Percentiles rank a stretch among this genome's conserved stretches.
These are phyloP conservation scores for Aspergillus sp. DNA, from an alignment of 2,329 filamentous ascomycete genomes.

Conservation along the genomic window DNA sequence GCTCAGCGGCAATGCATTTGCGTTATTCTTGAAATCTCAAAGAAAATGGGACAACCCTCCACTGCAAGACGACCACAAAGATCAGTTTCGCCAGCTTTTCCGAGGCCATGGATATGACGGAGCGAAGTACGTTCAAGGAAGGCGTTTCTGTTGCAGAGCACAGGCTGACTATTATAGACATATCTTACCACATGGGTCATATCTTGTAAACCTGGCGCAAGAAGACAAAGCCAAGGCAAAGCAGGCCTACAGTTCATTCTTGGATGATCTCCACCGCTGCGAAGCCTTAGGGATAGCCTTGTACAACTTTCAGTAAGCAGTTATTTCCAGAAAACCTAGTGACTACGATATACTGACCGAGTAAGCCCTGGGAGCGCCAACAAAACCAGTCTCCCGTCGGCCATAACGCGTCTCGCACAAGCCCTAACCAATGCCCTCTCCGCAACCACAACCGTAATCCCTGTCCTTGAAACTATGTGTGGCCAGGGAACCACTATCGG, in stretches of 20 bases:
- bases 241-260: slow-evolving; percentile 76
- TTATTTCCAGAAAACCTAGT: not conserved
- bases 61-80: slow-evolving; percentile 58
- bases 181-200: slow-evolving; percentile 86
- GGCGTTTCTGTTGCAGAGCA: not conserved
- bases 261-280: slow-evolving; percentile 81
- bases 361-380: slow-evolving; percentile 66
- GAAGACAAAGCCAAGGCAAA: slow-evolving; percentile 68
- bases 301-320: slow-evolving; percentile 81
- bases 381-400: slow-evolving; percentile 56
- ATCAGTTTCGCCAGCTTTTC: slow-evolving; percentile 62
- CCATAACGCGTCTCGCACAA: slow-evolving; percentile 68
- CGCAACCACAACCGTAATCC: slow-evolving; percentile 67
- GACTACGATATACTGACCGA: slow-evolving; percentile 5
- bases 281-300: slow-evolving; percentile 75
- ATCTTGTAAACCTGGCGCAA: slow-evolving; percentile 92
- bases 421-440: slow-evolving; percentile 76
- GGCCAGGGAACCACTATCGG: slow-evolving; percentile 82
- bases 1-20: slow-evolving; percentile 74
- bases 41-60: slow-evolving; percentile 86
- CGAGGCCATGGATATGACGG: slow-evolving; percentile 63
- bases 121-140: slow-evolving; percentile 35
- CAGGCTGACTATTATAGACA: slow-evolving; percentile 36
- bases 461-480: slow-evolving; percentile 92
- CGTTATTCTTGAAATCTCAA: slow-evolving; percentile 91